These are phyloP conservation scores for Colletotrichum camelliae DNA, from an alignment of 2,329 filamentous ascomycete species.

Conservation along the genomic window DNA sequence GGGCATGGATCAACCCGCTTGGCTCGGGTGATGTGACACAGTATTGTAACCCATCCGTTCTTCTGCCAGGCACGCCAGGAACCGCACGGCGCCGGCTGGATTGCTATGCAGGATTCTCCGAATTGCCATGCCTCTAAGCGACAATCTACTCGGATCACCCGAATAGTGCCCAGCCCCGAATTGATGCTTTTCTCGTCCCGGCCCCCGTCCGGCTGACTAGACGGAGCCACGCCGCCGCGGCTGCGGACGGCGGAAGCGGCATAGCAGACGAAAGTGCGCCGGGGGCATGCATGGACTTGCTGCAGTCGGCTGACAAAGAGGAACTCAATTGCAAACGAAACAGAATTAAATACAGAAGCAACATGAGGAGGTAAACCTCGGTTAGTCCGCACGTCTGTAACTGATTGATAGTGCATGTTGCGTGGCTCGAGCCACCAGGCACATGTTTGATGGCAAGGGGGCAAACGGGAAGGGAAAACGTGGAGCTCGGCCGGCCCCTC, in stretches of 20 bases:
- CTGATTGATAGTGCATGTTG: not conserved
- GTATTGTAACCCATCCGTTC: conserved; percentile 9
- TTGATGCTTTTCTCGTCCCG: not conserved
- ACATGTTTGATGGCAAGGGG: not conserved
- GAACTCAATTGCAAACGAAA: not conserved
- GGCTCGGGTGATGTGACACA: conserved; percentile 6
- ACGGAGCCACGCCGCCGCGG: not conserved
- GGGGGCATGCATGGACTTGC: not conserved
- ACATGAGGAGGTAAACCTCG: not conserved
- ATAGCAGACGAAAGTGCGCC: not conserved
- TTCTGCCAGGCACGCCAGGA: not conserved
- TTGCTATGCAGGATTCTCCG: not conserved
- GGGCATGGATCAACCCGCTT: conserved; percentile 4
- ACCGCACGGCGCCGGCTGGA: not conserved
- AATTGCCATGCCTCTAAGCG: not conserved
- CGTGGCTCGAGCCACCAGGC: not conserved
- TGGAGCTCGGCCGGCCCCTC: not conserved
- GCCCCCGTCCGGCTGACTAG: not conserved
- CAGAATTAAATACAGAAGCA: not conserved
- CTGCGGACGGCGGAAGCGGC: not conserved
- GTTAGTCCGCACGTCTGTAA: not conserved
- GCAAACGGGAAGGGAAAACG: not conserved
- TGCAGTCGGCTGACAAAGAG: not conserved
- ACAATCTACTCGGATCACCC: conserved; percentile 6
- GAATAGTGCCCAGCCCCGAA: not conserved